phyloP scores from a whole-genome alignment of 257 asterid genomes.

The Catharanthus roseus region DNA sequence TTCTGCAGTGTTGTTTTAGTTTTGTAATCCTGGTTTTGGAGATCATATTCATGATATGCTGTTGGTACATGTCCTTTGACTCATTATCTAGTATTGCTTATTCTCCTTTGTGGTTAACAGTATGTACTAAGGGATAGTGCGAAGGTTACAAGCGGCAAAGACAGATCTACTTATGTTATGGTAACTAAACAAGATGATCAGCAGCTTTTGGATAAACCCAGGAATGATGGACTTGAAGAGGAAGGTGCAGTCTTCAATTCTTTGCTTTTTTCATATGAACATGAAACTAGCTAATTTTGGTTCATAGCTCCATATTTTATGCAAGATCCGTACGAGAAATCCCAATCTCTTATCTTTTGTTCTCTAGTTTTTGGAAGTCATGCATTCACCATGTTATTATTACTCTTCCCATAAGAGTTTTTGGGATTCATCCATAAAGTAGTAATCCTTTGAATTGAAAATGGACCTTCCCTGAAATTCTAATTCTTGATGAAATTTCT shows the following conservation, averaged over 20 bases:
- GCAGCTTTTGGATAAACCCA: conserved; percentile 38
- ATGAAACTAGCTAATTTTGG: background rate
- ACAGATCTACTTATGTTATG: conserved; percentile 43
- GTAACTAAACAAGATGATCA: conserved; percentile 52
- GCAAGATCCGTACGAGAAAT: background rate
- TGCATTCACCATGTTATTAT: background rate
- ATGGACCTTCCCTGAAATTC: background rate
- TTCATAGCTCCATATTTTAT: background rate
- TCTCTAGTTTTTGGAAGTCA: background rate
- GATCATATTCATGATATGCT: background rate
- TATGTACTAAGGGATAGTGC: conserved; percentile 60
- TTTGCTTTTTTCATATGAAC: background rate
- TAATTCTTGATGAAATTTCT: background rate
- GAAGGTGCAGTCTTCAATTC: conserved; percentile 27
- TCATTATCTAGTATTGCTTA: background rate
- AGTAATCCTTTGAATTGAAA: background rate
- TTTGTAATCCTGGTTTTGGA: background rate
- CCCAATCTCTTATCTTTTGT: background rate
- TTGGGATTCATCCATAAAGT: background rate
- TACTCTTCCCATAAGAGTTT: background rate
- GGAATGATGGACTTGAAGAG: conserved; percentile 39
- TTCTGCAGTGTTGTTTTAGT: conserved; percentile 3
- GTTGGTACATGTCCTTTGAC: background rate
- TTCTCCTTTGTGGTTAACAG: conserved; percentile 38
- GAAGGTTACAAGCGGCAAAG: conserved; percentile 48